Evolutionary conservation across 495 filamentous ascomycete genomes (phyloP).

Genomic region (Clohesyomyces aquaticus): DNA sequence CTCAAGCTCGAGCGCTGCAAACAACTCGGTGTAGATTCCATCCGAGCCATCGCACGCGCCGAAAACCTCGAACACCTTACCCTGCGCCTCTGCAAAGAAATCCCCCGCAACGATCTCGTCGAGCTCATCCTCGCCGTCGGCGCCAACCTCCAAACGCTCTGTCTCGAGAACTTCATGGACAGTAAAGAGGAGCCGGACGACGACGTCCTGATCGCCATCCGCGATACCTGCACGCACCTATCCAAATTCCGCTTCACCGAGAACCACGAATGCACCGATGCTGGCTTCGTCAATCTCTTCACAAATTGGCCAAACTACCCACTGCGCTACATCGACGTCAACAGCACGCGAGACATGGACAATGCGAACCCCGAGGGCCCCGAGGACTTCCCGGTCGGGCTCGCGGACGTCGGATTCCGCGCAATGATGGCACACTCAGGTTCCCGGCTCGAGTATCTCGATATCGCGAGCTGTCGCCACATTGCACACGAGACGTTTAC

Average conservation of each 20-base stretch:
- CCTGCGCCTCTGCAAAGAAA: constrained; percentile 62
- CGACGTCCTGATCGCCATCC: constrained; percentile 59
- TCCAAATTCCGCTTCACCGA: constrained; percentile 76
- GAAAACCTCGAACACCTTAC: constrained; percentile 70
- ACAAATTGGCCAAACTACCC: constrained; percentile 71
- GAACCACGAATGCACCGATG: constrained; percentile 74
- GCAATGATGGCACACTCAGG: constrained; percentile 88
- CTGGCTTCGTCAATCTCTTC: constrained; percentile 71
- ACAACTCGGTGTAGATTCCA: constrained; percentile 53
- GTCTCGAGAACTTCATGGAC: constrained; percentile 59
- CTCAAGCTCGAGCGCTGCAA: constrained; percentile 72
- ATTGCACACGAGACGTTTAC: constrained; percentile 70
- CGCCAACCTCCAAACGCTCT: constrained; percentile 67
- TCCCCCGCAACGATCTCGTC: constrained; percentile 60
- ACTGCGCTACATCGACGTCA: constrained; percentile 70
- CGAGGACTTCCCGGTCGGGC: constrained; percentile 60
- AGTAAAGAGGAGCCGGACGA: constrained; percentile 42
- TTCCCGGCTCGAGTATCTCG: constrained; percentile 60
- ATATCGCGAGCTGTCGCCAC: constrained; percentile 78
- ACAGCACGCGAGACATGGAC: constrained; percentile 74
- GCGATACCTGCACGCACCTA: constrained; percentile 67
- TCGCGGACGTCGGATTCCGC: constrained; percentile 72
- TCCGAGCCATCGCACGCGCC: constrained; percentile 60
- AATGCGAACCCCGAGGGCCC: constrained; percentile 66
- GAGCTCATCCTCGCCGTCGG: constrained; percentile 65